Base-by-base conservation (phyloP, 371 early-diverging fungal genomes). In the Zychaea mexicana region DNA sequence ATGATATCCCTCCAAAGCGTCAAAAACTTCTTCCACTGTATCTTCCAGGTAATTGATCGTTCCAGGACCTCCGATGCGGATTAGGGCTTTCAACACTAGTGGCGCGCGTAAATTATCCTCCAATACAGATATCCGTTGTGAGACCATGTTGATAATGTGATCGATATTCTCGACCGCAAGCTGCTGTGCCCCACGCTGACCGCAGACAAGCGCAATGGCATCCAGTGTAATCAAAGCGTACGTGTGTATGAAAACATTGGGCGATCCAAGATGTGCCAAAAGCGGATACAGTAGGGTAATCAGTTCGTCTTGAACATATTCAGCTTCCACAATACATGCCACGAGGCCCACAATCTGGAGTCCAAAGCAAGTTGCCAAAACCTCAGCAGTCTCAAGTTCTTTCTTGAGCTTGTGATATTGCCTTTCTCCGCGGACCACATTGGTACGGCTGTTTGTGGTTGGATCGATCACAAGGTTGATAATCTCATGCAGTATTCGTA, bases 101-200 rank as follows among this genome's bases (percentile, higher is more conserved):
- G 88, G 86, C 3, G 86, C 77, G 2, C 74, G 62, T 0, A 81
- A 77, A 62, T 88, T 77, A 21, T 65, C 56, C 2, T 58, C 54
- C 13, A 87, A 45, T 26, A 82, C 57, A 4, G 78, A 65, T 1
- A 90, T 70, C 15, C 83, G 78, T 17, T 76, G 74, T 2, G 84
- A 80, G 2, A 86, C 76, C 46, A 69, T 71, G 60, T 90, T 86
- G 33, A 89, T 79, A 13, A 89, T 68, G 63, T 90, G 89, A 62
- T 90, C 91, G 52, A 87, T 73, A 52, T 90, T 88, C 38, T 58
- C 69, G 24, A 87, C 69, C 0, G 84, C 70, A 22, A 90, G 70
- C 9, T 69, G 67, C 47, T 67, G 58, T 12, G 77, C 70, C 22
- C 60, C 62, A 7, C 46, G 46, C 8, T 76, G 59, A 12, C 72